These are phyloP conservation scores for Calonectria pseudoturangicola DNA, from an alignment of 2,329 filamentous ascomycete genomes.

Conservation along the genomic window DNA sequence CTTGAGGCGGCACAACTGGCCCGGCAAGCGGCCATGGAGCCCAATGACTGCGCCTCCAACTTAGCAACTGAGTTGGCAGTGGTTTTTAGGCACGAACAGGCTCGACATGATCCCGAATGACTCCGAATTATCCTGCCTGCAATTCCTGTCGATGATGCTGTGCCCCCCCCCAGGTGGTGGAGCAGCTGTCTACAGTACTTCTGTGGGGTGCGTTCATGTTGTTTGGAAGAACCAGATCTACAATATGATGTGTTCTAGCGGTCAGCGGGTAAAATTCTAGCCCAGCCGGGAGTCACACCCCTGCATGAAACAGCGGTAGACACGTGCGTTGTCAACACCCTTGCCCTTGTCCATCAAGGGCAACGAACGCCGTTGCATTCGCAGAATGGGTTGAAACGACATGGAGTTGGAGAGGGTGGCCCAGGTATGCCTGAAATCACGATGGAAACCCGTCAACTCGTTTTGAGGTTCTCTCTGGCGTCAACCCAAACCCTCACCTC, in stretches of 20 bases:
- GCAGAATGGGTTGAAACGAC: not conserved
- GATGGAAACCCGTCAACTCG: too few relatives aligned
- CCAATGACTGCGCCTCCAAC: not conserved
- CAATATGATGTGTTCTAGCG: slow-evolving; percentile 28
- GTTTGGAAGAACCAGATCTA: slow-evolving; percentile 17
- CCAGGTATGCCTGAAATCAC: too few relatives aligned
- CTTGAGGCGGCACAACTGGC: not conserved
- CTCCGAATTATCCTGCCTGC: not conserved
- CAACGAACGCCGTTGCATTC: not conserved
- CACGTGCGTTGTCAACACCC: slow-evolving; percentile 21
- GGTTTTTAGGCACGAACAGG: not conserved
- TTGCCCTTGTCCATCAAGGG: not conserved
- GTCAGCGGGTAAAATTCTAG: slow-evolving; percentile 4
- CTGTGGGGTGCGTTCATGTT: slow-evolving; percentile 22
- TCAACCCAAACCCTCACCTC: not conserved
- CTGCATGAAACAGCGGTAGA: slow-evolving; percentile 17
- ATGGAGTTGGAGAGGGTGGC: not conserved
- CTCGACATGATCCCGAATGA: not conserved
- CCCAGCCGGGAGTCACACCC: not conserved
- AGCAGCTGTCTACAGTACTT: not conserved
- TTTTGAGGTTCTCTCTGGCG: too few relatives aligned
- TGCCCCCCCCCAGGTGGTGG: not conserved
- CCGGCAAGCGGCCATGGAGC: not conserved
- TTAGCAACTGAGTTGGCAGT: not conserved
- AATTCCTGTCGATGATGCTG: not conserved